Conservation (phyloP, 768 basidiomycete species). For the Boletellus sp. region DNA sequence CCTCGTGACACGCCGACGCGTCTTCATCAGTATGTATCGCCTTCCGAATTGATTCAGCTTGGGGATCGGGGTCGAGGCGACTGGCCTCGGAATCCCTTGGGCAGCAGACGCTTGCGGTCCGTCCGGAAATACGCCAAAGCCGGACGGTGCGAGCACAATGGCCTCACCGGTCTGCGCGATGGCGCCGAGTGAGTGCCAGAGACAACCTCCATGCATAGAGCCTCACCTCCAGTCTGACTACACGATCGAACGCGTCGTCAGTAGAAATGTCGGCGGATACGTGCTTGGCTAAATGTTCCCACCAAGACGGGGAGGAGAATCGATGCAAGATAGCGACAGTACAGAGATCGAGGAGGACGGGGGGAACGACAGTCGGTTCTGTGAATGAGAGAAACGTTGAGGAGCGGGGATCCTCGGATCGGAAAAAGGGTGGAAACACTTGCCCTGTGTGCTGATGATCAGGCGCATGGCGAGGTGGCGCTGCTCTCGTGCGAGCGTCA, state of each 20-base stretch:
- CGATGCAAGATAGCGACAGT: constrained; percentile 64
- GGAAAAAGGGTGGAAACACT: constrained; percentile 1
- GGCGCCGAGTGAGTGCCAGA: neutral
- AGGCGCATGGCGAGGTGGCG: constrained; percentile 71
- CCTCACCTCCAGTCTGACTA: constrained; percentile 60
- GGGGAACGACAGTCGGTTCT: constrained; percentile 74
- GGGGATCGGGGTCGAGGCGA: constrained; percentile 14
- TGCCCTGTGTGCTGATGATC: constrained; percentile 72
- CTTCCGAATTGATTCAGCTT: constrained; percentile 51
- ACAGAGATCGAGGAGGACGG: constrained; percentile 64
- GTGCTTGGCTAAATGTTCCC: constrained; percentile 64
- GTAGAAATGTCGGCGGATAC: constrained; percentile 60
- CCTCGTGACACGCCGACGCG: constrained; percentile 54
- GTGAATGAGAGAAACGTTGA: neutral
- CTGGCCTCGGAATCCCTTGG: constrained; percentile 7
- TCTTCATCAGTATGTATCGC: constrained; percentile 57
- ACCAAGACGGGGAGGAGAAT: constrained; percentile 76
- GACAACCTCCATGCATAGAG: neutral
- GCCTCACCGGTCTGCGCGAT: constrained; percentile 62
- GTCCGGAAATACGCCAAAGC: constrained; percentile 42
- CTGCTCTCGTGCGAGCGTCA: constrained; percentile 63
- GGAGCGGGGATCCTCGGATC: neutral
- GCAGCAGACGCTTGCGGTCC: neutral
- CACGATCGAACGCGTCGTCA: constrained; percentile 60
- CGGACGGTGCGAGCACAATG: constrained; percentile 64